phyloP scores from a whole-genome alignment of 768 basidiomycete genomes.

The Sporobolomyces phaffii region DNA sequence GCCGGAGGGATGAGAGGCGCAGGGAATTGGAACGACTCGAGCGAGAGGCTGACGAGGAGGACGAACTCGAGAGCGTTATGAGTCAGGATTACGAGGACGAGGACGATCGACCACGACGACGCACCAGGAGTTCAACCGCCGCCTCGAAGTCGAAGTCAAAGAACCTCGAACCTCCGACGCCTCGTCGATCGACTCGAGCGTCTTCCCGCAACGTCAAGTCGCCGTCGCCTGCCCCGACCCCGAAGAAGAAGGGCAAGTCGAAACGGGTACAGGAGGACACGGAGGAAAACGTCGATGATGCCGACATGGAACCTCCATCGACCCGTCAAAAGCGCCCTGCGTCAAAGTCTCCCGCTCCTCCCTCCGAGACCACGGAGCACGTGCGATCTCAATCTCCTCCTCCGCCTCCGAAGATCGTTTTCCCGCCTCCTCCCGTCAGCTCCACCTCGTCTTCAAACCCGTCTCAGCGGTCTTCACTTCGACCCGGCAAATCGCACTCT shows the following conservation, averaged over 20 bases:
- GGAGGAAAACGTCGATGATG: background rate
- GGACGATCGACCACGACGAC: slow-evolving; percentile 6
- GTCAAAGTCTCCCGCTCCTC: slow-evolving; percentile 4
- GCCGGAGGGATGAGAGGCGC: background rate
- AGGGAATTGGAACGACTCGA: slow-evolving; percentile 8
- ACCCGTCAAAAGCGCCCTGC: background rate
- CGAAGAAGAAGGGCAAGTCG: slow-evolving; percentile 17
- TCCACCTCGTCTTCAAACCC: background rate
- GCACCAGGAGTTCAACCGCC: background rate
- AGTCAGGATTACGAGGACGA: slow-evolving; percentile 1
- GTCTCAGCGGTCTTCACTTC: slow-evolving; percentile 21
- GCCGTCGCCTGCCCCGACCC: slow-evolving; percentile 15
- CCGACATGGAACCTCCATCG: background rate
- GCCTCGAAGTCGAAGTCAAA: slow-evolving; percentile 10
- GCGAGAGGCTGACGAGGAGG: slow-evolving; percentile 3
- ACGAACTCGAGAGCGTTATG: background rate
- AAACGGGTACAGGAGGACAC: background rate
- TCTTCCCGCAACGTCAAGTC: slow-evolving; percentile 16
- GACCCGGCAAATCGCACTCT: slow-evolving; percentile 32
- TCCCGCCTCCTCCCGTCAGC: slow-evolving; percentile 14
- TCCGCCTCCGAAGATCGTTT: slow-evolving; percentile 15
- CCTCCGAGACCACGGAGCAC: background rate
- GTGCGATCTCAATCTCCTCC: background rate
- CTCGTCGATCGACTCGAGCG: slow-evolving; percentile 23
- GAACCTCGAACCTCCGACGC: slow-evolving; percentile 23